These are phyloP conservation scores for Teunomyces cretensis DNA, from an alignment of 805 yeast genomes.

Conservation along the genomic window DNA sequence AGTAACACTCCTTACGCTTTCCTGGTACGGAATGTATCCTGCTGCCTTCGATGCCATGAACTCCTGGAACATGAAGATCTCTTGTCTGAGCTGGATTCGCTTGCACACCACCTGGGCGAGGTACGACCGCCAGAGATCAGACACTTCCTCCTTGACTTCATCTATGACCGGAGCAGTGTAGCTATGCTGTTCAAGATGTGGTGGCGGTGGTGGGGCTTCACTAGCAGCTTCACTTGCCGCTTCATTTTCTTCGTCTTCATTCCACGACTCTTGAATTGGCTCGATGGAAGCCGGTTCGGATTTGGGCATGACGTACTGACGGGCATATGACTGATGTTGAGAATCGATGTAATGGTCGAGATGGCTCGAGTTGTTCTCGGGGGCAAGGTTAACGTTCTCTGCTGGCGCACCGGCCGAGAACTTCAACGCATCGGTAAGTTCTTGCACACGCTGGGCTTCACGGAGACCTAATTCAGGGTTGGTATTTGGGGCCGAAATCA, in stretches of 20 bases:
- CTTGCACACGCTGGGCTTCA: conserved; percentile 14
- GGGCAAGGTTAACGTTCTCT: conserved; percentile 13
- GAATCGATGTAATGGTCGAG: neutral
- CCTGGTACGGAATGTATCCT: neutral
- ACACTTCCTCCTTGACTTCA: conserved; percentile 7
- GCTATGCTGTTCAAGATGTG: neutral
- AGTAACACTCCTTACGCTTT: neutral
- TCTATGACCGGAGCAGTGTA: neutral
- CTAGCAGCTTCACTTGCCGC: conserved; percentile 6
- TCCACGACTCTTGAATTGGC: neutral
- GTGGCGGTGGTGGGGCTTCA: conserved; percentile 29
- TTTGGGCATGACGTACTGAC: conserved; percentile 1
- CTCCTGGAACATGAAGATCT: conserved; percentile 34
- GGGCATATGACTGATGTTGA: conserved; percentile 6
- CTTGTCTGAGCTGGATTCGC: conserved; percentile 42
- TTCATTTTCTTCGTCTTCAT: neutral
- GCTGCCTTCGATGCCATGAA: conserved; percentile 11
- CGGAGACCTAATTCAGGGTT: conserved; percentile 30
- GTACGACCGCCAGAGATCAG: conserved; percentile 34
- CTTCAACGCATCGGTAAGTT: conserved; percentile 23
- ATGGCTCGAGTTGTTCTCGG: neutral
- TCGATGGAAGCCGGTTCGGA: neutral
- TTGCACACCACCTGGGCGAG: conserved; percentile 33
- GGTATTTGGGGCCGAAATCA: conserved; percentile 30
- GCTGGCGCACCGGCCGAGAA: conserved; percentile 23